These are phyloP conservation scores for Kurtzmaniella quercitrusa DNA, from an alignment of 1,139 yeast genomes.

Conservation along the genomic window DNA sequence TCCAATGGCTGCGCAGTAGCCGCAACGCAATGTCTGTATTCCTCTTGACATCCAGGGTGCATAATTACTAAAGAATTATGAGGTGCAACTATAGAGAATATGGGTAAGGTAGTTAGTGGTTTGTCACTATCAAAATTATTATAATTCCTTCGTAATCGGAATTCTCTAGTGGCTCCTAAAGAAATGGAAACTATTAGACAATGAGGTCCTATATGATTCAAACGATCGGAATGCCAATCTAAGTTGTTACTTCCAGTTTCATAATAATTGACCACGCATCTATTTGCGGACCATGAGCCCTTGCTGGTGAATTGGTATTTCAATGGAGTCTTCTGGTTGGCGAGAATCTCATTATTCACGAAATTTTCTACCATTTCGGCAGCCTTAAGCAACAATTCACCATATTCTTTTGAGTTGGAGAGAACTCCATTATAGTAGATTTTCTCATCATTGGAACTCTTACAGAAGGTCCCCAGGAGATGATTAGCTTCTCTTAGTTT, in stretches of 20 bases:
- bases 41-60: conserved; percentile 78
- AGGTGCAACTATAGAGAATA: conserved; percentile 53
- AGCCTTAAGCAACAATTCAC: conserved; percentile 32
- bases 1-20: conserved; percentile 25
- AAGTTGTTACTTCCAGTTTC: conserved; percentile 45
- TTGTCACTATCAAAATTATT: conserved; percentile 7
- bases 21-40: conserved; percentile 51
- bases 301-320: conserved; percentile 14
- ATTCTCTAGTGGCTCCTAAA: conserved; percentile 64
- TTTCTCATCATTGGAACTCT: conserved; percentile 12
- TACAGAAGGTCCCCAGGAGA: conserved; percentile 32
- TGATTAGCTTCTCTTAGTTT: conserved; percentile 56
- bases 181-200: conserved; percentile 62
- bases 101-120: conserved; percentile 14
- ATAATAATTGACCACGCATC: conserved; percentile 56
- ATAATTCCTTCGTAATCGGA: conserved; percentile 45
- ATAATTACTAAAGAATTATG: conserved; percentile 64
- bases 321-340: conserved; percentile 20
- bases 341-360: conserved; percentile 34
- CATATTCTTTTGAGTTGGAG: conserved; percentile 14
- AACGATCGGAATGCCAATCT: conserved; percentile 72
- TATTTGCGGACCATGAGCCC: conserved; percentile 45
- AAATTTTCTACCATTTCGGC: conserved; percentile 37
- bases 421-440: conserved; percentile 38
- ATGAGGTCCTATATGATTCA: conserved; percentile 68